A percentile compares a stretch with the other conserved stretches of the same genome.
Conservation (phyloP, 495 filamentous ascomycete genomes). For the Podospora bellae-mahoneyi region DNA sequence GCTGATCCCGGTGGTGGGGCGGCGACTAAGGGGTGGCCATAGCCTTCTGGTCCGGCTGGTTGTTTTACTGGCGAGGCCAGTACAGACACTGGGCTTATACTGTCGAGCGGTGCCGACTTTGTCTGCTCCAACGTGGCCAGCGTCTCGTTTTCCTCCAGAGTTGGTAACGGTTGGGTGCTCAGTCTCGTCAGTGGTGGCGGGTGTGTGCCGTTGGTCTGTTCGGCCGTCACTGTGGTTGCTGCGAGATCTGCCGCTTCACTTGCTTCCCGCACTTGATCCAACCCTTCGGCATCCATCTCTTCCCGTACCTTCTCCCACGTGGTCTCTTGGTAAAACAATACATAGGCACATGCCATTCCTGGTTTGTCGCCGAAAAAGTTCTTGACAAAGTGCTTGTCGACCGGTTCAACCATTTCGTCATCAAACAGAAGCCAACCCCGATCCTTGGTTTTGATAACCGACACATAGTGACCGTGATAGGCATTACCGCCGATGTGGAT, state of each 20-base stretch:
- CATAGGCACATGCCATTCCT: conserved; percentile 90
- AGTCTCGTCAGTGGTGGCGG: conserved; percentile 36
- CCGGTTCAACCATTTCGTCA: conserved; percentile 96
- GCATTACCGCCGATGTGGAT: conserved; percentile 98
- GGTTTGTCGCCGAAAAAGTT: conserved; percentile 97
- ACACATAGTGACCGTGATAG: conserved; percentile 96
- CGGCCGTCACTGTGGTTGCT: conserved; percentile 32
- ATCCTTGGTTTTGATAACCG: conserved; percentile 96
- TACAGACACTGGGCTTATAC: conserved; percentile 14
- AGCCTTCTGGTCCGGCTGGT: conserved; percentile 31
- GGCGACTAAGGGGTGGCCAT: conserved; percentile 30
- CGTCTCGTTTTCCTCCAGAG: conserved; percentile 50
- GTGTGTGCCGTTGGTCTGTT: conserved; percentile 38
- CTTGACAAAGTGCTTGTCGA: conserved; percentile 92
- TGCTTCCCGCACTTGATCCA: conserved; percentile 58
- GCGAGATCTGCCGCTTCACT: conserved; percentile 53
- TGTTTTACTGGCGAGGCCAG: conserved; percentile 12
- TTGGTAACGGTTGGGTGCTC: conserved; percentile 38
- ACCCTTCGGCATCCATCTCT: conserved; percentile 77
- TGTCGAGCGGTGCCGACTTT: conserved; percentile 54
- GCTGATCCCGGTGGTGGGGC: conserved; percentile 32
- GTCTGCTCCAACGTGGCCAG: conserved; percentile 56
- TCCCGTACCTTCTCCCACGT: conserved; percentile 81
- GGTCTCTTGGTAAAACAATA: conserved; percentile 96
- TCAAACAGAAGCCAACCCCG: conserved; percentile 95